These are phyloP conservation scores for Erysimum cheiranthoides DNA, from an alignment of 345 rosid genomes.

Conservation along the genomic window DNA sequence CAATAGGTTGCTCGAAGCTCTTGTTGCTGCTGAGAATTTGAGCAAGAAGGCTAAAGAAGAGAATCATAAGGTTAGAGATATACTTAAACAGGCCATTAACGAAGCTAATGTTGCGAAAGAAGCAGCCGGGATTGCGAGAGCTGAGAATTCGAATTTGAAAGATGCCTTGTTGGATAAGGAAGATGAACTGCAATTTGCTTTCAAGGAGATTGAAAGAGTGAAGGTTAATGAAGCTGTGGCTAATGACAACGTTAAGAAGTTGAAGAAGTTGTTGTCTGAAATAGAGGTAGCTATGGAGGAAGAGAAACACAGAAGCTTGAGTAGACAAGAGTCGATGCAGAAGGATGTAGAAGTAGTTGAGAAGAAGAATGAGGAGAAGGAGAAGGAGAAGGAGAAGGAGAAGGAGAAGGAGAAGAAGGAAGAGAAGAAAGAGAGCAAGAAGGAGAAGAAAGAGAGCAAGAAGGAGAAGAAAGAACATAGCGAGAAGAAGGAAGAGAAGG, in stretches of 20 bases:
- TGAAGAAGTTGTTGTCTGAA: conserved; percentile 60
- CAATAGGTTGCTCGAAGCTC: conserved; percentile 52
- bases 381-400: not conserved
- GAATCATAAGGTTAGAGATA: conserved; percentile 68
- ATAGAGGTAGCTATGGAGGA: conserved; percentile 44
- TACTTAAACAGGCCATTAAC: conserved; percentile 82
- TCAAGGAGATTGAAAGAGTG: conserved; percentile 65
- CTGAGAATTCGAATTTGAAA: conserved; percentile 77
- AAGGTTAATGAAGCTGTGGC: conserved; percentile 66
- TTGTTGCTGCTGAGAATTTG: conserved; percentile 53
- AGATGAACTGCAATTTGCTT: conserved; percentile 60
- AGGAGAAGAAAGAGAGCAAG: conserved; percentile 41
- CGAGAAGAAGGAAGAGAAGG: conserved; percentile 33
- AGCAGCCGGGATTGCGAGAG: conserved; percentile 74
- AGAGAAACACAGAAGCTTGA: conserved; percentile 41
- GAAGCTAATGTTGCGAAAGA: conserved; percentile 91
- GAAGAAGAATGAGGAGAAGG: conserved; percentile 28
- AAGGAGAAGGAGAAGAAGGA: conserved; percentile 20
- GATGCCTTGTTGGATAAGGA: conserved; percentile 67
- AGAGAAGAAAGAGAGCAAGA: conserved; percentile 25
- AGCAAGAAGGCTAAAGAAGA: conserved; percentile 63
- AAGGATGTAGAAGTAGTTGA: conserved; percentile 44
- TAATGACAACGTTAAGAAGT: conserved; percentile 60
- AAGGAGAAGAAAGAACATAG: conserved; percentile 37
- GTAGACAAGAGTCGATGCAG: conserved; percentile 39